Conservation (phyloP, 371 early-diverging fungal species). For the Mortierella sp. region DNA sequence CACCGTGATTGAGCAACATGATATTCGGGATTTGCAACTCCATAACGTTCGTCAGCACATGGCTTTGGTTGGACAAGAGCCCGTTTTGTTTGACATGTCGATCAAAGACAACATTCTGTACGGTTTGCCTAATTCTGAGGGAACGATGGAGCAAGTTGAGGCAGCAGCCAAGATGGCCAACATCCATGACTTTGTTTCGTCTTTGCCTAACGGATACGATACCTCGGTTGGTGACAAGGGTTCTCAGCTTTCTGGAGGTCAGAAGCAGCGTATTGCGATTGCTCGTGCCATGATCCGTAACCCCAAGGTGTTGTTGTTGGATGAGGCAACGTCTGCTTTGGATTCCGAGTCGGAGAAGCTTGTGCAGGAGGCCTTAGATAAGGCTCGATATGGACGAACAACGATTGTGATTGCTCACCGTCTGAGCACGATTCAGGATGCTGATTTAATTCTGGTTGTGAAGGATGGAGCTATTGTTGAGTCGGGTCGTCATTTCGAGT, state of each 20-base stretch:
- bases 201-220: slow-evolving; percentile 79
- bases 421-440: slow-evolving; percentile 76
- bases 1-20: slow-evolving; percentile 61
- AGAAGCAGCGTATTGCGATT: slow-evolving; percentile 78
- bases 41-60: slow-evolving; percentile 75
- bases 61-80: slow-evolving; percentile 91
- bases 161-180: slow-evolving; percentile 74
- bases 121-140: slow-evolving; percentile 55
- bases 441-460: slow-evolving; percentile 82
- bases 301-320: slow-evolving; percentile 88
- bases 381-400: slow-evolving; percentile 72
- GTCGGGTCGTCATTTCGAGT: slow-evolving; percentile 82
- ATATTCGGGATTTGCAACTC: slow-evolving; percentile 71
- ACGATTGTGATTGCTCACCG: slow-evolving; percentile 80
- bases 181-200: slow-evolving; percentile 80
- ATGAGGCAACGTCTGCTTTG: slow-evolving; percentile 97
- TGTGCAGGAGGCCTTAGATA: slow-evolving; percentile 90
- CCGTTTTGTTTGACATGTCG: slow-evolving; percentile 84
- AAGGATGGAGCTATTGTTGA: slow-evolving; percentile 84
- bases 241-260: slow-evolving; percentile 75
- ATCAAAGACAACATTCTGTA: slow-evolving; percentile 86
- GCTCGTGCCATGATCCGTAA: slow-evolving; percentile 82
- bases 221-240: slow-evolving; percentile 84
- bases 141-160: slow-evolving; percentile 66
- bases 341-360: slow-evolving; percentile 91